Conservation (phyloP, 345 rosid genomes). For the Excoecaria cochinchinensis region DNA sequence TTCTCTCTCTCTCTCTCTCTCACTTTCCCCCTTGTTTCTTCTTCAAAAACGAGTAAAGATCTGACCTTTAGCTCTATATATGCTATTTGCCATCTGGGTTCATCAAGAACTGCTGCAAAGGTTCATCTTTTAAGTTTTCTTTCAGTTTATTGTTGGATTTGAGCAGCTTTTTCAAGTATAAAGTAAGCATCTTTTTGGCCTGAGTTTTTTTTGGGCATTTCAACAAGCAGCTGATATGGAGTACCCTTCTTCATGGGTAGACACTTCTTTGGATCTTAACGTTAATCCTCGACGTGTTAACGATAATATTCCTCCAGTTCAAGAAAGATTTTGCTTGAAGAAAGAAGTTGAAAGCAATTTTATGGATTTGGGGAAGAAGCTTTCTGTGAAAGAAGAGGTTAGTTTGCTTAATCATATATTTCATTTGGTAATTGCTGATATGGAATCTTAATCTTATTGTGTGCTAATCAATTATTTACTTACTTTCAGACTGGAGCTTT, state of each 20-base stretch:
- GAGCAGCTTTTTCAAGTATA: not conserved
- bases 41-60: not conserved
- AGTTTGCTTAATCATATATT: not conserved
- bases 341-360: conserved; percentile 28
- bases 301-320: not conserved
- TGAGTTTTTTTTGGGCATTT: not conserved
- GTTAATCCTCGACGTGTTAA: conserved; percentile 9
- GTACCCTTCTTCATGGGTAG: conserved; percentile 25
- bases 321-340: not conserved
- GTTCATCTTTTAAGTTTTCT: not conserved
- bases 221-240: conserved; percentile 14
- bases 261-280: conserved; percentile 34
- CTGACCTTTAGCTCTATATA: not conserved
- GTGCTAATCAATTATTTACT: not conserved
- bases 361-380: conserved; percentile 32
- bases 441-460: not conserved
- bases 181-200: not conserved
- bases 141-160: not conserved
- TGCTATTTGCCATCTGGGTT: not conserved
- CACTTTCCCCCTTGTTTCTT: conserved; percentile 4
- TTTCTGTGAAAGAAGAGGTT: conserved; percentile 47
- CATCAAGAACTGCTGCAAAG: not conserved
- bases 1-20: not conserved
- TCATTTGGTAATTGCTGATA: not conserved
- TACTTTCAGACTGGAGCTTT: conserved; percentile 44